Evolutionary conservation across 495 filamentous ascomycete genomes (phyloP).

Genomic region (Aspergillus steynii): DNA sequence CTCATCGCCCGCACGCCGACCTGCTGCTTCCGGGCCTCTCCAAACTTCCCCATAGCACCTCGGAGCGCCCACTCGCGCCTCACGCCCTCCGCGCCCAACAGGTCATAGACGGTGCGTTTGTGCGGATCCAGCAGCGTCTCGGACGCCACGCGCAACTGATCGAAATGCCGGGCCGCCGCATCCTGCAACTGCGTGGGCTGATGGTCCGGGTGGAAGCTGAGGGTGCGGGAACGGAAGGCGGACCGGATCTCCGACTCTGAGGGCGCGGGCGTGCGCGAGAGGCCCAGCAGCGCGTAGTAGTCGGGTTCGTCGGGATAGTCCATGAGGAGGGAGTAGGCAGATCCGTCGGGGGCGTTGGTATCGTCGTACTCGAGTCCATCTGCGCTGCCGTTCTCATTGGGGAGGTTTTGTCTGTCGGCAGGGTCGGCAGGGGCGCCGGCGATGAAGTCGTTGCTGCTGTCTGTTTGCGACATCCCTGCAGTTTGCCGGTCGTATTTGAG

Average conservation of each 20-base stretch:
- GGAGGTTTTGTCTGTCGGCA: background rate
- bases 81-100: slow-evolving; percentile 47
- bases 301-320: slow-evolving; percentile 37
- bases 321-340: slow-evolving; percentile 6
- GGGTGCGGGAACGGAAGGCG: slow-evolving; percentile 52
- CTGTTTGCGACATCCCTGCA: background rate
- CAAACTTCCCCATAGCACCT: slow-evolving; percentile 36
- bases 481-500: background rate
- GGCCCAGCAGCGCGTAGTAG: slow-evolving; percentile 54
- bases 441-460: background rate
- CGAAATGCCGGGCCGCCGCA: slow-evolving; percentile 50
- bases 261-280: slow-evolving; percentile 44
- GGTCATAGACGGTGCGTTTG: slow-evolving; percentile 57
- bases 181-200: slow-evolving; percentile 50
- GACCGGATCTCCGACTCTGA: slow-evolving; percentile 51
- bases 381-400: background rate
- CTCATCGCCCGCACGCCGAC: slow-evolving; percentile 47
- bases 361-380: slow-evolving; percentile 12
- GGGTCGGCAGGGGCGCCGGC: too few relatives aligned
- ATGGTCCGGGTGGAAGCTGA: slow-evolving; percentile 61
- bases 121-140: slow-evolving; percentile 56
- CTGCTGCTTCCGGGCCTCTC: slow-evolving; percentile 29
- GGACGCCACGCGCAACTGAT: slow-evolving; percentile 51
- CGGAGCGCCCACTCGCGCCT: slow-evolving; percentile 39
- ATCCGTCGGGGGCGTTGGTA: slow-evolving; percentile 14